A percentile compares a stretch with the other conserved stretches of the same genome.
These are phyloP conservation scores for Plantago rigida DNA, from an alignment of 305 asterid genomes.

Conservation along the genomic window DNA sequence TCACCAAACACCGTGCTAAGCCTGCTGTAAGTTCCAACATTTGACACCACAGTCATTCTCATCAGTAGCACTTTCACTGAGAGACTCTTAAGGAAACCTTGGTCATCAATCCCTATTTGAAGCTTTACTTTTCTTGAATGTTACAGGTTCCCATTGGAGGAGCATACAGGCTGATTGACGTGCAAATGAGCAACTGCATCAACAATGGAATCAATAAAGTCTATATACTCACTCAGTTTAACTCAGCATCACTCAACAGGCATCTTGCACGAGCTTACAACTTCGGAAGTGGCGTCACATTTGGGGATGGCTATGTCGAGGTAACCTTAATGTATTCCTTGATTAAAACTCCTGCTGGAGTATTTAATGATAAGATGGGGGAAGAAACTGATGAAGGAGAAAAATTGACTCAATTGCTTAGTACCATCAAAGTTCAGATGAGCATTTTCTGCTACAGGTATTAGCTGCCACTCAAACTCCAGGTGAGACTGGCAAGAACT, in stretches of 20 bases:
- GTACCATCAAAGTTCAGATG: slow-evolving; percentile 7
- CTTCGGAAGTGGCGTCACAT: slow-evolving; percentile 59
- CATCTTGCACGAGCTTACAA: slow-evolving; percentile 84
- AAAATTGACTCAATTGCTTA: too few relatives aligned
- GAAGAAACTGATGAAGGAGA: not conserved
- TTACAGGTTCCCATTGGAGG: slow-evolving; percentile 94
- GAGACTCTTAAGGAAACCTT: not conserved
- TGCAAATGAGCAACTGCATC: slow-evolving; percentile 97
- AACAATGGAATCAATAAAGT: slow-evolving; percentile 89
- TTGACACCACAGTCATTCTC: slow-evolving; percentile 2
- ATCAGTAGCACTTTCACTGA: not conserved
- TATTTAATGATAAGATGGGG: not conserved
- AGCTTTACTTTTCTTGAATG: not conserved
- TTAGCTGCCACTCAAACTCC: slow-evolving; percentile 97
- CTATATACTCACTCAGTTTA: slow-evolving; percentile 87
- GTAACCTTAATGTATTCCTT: slow-evolving; percentile 27
- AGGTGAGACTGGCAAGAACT: slow-evolving; percentile 71
- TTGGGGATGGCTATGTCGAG: slow-evolving; percentile 94
- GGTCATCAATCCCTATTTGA: not conserved
- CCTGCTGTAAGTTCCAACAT: slow-evolving; percentile 61
- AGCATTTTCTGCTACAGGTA: slow-evolving; percentile 41
- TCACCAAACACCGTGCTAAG: slow-evolving; percentile 87
- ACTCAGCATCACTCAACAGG: slow-evolving; percentile 92
- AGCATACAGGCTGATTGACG: slow-evolving; percentile 81
- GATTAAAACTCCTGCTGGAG: not conserved